These are phyloP conservation scores for Cladosporium sp. DNA, from an alignment of 2,329 filamentous ascomycete genomes.

Conservation along the genomic window DNA sequence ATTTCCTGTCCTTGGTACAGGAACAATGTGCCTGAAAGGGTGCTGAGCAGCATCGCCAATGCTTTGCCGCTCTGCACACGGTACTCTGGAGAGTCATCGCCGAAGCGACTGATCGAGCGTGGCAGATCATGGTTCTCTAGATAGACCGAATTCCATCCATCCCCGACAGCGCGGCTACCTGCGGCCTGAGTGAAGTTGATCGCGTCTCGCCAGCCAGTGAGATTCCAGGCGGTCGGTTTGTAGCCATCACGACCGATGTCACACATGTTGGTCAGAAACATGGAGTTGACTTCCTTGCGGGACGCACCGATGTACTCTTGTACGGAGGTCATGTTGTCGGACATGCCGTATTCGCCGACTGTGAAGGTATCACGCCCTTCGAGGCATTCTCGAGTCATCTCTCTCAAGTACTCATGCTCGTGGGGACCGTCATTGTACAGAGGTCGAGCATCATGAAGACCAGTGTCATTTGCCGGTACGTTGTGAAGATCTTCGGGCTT, in stretches of 20 bases:
- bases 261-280: conserved; percentile 17
- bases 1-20: conserved; percentile 71
- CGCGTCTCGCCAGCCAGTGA: conserved; percentile 32
- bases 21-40: conserved; percentile 65
- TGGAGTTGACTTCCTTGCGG: conserved; percentile 19
- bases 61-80: conserved; percentile 59
- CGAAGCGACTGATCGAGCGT: conserved; percentile 57
- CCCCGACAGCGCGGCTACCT: conserved; percentile 54
- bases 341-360: conserved; percentile 50
- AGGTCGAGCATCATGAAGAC: conserved; percentile 23
- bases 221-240: conserved; percentile 11
- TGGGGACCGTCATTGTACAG: conserved; percentile 41
- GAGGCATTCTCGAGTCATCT: conserved; percentile 41
- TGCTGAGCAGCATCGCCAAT: conserved; percentile 58
- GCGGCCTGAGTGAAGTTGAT: conserved; percentile 39
- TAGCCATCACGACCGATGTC: conserved; percentile 15
- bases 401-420: conserved; percentile 51
- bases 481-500: conserved; percentile 33
- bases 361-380: conserved; percentile 45
- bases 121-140: conserved; percentile 69
- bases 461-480: conserved; percentile 26
- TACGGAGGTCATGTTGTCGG: conserved; percentile 16
- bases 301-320: conserved; percentile 16
- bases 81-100: conserved; percentile 52
- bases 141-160: conserved; percentile 67